Percentiles rank a stretch among this genome's conserved stretches.
These are phyloP conservation scores for Globisporangium solare DNA, from an alignment of 352 stramenopile species.

Conservation along the genomic window DNA sequence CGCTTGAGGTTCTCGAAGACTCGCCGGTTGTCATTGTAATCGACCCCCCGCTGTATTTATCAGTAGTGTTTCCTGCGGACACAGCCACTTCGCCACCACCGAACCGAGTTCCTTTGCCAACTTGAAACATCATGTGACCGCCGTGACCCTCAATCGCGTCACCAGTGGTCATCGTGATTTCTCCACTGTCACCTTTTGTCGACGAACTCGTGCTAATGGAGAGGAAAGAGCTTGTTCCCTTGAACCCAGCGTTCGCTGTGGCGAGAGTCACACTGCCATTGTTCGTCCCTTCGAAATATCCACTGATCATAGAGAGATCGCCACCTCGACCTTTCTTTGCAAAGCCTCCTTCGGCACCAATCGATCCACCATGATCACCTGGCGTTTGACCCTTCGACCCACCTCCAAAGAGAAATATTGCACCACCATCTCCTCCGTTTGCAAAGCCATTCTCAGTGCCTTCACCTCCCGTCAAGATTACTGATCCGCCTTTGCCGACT, in stretches of 20 bases:
- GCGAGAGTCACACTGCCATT: conserved; percentile 49
- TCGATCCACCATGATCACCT: conserved; percentile 62
- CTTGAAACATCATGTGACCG: conserved; percentile 49
- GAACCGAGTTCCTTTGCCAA: conserved; percentile 48
- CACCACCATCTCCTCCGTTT: conserved; percentile 84
- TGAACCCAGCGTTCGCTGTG: conserved; percentile 52
- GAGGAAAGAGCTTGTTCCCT: conserved; percentile 47
- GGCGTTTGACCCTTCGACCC: conserved; percentile 63
- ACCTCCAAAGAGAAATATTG: conserved; percentile 81
- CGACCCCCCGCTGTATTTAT: conserved; percentile 49
- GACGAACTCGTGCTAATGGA: conserved; percentile 53
- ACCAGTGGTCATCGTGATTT: conserved; percentile 54
- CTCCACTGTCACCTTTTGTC: conserved; percentile 54
- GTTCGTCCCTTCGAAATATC: conserved; percentile 44
- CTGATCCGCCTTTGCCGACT: conserved; percentile 35
- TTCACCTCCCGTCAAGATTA: conserved; percentile 58
- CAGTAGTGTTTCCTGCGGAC: conserved; percentile 60
- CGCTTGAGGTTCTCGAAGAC: conserved; percentile 52
- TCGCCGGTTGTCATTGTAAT: conserved; percentile 51
- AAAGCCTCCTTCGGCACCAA: conserved; percentile 73
- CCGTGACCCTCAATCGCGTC: conserved; percentile 46
- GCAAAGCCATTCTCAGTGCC: conserved; percentile 53
- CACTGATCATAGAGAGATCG: conserved; percentile 38
- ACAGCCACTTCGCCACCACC: conserved; percentile 54
- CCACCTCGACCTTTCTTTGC: conserved; percentile 50